phyloP scores from a whole-genome alignment of 345 rosid species.

The Punica granatum region DNA sequence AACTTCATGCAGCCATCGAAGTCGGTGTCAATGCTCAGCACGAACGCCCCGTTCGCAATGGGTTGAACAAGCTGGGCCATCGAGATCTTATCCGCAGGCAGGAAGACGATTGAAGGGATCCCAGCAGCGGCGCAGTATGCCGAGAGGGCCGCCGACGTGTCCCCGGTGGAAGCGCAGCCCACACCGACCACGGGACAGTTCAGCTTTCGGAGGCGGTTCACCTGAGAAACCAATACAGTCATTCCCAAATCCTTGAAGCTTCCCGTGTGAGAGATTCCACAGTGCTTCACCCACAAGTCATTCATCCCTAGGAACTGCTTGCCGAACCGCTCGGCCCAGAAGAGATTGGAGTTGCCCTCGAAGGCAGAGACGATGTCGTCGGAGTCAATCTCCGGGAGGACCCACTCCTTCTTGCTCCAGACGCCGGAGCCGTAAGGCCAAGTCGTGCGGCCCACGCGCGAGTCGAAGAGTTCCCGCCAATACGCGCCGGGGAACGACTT shows the following conservation, averaged over 20 bases:
- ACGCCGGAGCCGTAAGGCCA: constrained; percentile 93
- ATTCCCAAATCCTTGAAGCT: constrained; percentile 91
- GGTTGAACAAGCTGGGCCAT: constrained; percentile 92
- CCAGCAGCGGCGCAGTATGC: constrained; percentile 90
- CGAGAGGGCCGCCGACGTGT: constrained; percentile 80
- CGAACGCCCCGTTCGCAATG: constrained; percentile 89
- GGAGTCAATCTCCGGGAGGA: constrained; percentile 67
- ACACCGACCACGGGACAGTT: constrained; percentile 72
- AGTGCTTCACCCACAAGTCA: constrained; percentile 91
- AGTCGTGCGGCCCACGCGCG: constrained; percentile 72
- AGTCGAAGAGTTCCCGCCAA: constrained; percentile 75
- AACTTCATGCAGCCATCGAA: constrained; percentile 92
- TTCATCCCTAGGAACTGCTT: constrained; percentile 65
- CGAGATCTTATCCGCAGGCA: constrained; percentile 85
- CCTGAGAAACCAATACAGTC: constrained; percentile 93
- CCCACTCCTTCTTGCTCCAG: constrained; percentile 95
- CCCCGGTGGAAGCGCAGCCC: constrained; percentile 93
- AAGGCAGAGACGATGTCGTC: constrained; percentile 89
- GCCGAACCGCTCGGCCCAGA: constrained; percentile 91
- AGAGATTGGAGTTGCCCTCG: constrained; percentile 82
- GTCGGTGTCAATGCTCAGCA: constrained; percentile 79
- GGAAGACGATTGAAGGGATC: constrained; percentile 80
- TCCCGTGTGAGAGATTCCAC: constrained; percentile 89
- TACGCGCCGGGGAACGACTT: constrained; percentile 58
- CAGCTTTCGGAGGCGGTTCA: constrained; percentile 68